Percentiles rank a stretch among this genome's conserved stretches.
Conservation (phyloP, 2,329 filamentous ascomycete genomes). For the Fusarium denticulatum region DNA sequence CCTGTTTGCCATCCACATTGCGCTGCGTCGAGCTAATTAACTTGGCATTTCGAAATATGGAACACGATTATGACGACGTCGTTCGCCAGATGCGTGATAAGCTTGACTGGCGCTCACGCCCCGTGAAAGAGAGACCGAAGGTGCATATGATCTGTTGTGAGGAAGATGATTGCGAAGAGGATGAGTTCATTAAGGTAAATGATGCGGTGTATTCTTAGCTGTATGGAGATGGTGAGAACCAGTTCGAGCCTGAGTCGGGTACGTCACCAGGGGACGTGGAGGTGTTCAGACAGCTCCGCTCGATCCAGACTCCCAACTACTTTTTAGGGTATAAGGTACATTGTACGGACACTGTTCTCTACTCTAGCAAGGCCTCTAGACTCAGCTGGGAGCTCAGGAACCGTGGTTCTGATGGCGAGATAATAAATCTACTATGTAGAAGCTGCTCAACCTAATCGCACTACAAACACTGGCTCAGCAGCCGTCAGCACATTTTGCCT, state of each 20-base stretch:
- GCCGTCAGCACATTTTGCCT: neutral
- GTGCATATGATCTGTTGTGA: neutral
- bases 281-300: neutral
- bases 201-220: neutral
- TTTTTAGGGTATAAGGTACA: neutral
- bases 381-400: fast-evolving
- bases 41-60: neutral
- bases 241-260: neutral
- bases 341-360: neutral
- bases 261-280: neutral
- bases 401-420: neutral
- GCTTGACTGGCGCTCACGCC: neutral
- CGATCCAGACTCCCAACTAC: neutral
- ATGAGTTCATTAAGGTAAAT: neutral
- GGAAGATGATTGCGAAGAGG: fast-evolving
- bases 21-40: neutral
- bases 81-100: neutral
- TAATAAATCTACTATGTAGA: neutral
- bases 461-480: neutral
- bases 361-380: no score
- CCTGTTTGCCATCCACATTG: neutral
- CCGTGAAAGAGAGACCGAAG: neutral
- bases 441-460: neutral
- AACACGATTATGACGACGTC: neutral
- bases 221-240: neutral